Percentiles rank a stretch among this genome's conserved stretches.
Conservation (phyloP, 768 basidiomycete genomes). For the Boletus sensibilis region DNA sequence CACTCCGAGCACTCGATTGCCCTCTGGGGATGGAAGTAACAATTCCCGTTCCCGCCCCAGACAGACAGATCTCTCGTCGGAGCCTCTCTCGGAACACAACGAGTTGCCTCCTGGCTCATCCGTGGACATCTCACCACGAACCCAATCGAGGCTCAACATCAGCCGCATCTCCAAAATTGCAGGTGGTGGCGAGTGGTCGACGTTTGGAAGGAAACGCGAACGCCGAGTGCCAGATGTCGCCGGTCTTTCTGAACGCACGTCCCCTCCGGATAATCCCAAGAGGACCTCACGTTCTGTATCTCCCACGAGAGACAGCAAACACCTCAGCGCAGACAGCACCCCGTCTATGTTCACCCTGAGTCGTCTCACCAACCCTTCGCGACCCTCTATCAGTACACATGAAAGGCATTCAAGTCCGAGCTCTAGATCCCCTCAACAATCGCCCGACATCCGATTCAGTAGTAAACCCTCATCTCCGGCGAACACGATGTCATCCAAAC, state of each 20-base stretch:
- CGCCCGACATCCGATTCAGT: constrained; percentile 14
- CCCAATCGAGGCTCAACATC: constrained; percentile 10
- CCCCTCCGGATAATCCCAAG: constrained; percentile 12
- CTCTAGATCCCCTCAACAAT: constrained; percentile 20
- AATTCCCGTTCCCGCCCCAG: constrained; percentile 3
- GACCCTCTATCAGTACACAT: constrained; percentile 6
- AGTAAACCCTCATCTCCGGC: constrained; percentile 34
- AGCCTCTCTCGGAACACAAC: not conserved
- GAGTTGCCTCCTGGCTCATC: constrained; percentile 1
- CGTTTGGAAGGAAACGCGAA: constrained; percentile 33
- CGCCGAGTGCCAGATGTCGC: constrained; percentile 14
- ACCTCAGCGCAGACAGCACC: constrained; percentile 16
- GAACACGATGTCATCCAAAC: constrained; percentile 28
- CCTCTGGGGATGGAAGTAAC: constrained; percentile 7
- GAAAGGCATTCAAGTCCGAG: constrained; percentile 11
- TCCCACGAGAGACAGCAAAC: constrained; percentile 16
- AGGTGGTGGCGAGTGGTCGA: constrained; percentile 33
- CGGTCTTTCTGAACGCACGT: constrained; percentile 12
- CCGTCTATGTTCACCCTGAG: constrained; percentile 20
- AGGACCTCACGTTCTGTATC: constrained; percentile 20
- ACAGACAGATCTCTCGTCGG: not conserved
- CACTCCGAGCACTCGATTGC: constrained; percentile 30
- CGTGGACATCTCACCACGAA: constrained; percentile 13
- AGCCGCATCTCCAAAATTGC: constrained; percentile 21
- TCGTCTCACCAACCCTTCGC: constrained; percentile 20